These are phyloP conservation scores for Linnemannia elongata DNA, from an alignment of 192 early-diverging fungal species.

Conservation along the genomic window DNA sequence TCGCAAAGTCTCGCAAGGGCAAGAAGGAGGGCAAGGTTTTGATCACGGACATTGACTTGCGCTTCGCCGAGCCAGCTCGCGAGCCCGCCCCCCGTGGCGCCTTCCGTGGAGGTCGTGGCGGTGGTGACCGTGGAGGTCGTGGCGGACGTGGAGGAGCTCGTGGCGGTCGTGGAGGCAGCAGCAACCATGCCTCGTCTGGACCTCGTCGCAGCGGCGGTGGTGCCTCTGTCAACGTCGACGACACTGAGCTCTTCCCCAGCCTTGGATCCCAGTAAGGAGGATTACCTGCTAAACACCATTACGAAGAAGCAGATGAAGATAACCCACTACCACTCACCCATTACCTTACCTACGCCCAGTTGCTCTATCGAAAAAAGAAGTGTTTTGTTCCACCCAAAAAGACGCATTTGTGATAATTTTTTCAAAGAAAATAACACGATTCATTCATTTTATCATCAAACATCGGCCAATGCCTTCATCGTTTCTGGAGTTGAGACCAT, in stretches of 20 bases:
- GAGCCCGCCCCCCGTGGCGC: conserved; percentile 71
- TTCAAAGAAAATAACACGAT: neutral
- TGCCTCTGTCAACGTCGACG: conserved; percentile 75
- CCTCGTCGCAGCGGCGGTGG: conserved; percentile 64
- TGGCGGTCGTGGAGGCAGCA: conserved; percentile 69
- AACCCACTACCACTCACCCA: neutral
- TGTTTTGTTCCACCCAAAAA: neutral
- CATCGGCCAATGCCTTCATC: too few relatives aligned
- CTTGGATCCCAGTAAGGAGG: conserved; percentile 60
- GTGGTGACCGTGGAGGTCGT: conserved; percentile 53
- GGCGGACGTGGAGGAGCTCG: conserved; percentile 62
- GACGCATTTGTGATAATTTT: too few relatives aligned
- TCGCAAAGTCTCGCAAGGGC: conserved; percentile 57
- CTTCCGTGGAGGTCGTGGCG: conserved; percentile 66
- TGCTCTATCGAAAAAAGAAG: neutral
- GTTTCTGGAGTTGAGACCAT: too few relatives aligned
- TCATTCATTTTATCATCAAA: neutral
- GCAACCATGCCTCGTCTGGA: conserved; percentile 70
- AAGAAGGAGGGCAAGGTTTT: conserved; percentile 73
- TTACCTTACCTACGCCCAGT: neutral
- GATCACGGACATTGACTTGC: conserved; percentile 80
- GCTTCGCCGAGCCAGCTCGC: conserved; percentile 88
- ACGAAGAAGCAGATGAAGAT: too few relatives aligned
- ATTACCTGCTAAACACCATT: too few relatives aligned
- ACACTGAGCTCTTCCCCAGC: conserved; percentile 77